These are phyloP conservation scores for Mycosphaerella arachidis DNA, from an alignment of 2,329 filamentous ascomycete genomes.

Conservation along the genomic window DNA sequence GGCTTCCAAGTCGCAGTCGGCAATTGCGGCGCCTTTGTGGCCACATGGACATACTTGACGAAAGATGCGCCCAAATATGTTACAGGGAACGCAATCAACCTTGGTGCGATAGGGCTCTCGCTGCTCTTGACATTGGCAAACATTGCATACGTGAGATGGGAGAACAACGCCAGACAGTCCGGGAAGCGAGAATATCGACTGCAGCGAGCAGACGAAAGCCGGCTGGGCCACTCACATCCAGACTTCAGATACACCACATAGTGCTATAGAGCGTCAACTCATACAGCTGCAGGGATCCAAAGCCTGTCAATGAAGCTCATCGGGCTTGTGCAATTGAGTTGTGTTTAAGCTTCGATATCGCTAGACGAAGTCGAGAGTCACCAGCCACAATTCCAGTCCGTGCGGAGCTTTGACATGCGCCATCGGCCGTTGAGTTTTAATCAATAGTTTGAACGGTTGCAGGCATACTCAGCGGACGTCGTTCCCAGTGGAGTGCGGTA, in stretches of 20 bases:
- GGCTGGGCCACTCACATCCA: slow-evolving; percentile 41
- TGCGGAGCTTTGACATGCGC: background rate
- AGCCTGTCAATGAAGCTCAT: background rate
- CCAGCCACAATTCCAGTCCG: background rate
- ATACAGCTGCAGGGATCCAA: background rate
- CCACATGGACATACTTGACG: slow-evolving; percentile 44
- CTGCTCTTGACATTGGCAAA: slow-evolving; percentile 31
- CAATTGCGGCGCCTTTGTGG: slow-evolving; percentile 39
- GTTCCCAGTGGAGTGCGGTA: background rate
- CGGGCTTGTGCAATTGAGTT: background rate
- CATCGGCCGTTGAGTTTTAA: background rate
- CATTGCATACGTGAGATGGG: slow-evolving; percentile 40
- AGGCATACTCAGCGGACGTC: background rate
- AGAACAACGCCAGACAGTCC: slow-evolving; percentile 38
- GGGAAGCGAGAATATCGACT: slow-evolving; percentile 39
- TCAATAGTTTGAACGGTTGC: background rate
- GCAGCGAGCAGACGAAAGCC: slow-evolving; percentile 23
- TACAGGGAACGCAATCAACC: slow-evolving; percentile 41
- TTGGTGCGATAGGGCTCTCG: slow-evolving; percentile 38
- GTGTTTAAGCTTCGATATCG: background rate
- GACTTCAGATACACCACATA: slow-evolving; percentile 36
- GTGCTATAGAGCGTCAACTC: background rate
- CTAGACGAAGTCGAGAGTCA: background rate
- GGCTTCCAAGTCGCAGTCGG: slow-evolving; percentile 11
- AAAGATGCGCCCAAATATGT: slow-evolving; percentile 40